Base-by-base conservation (phyloP, 805 yeast species). In the Ogataea paraovalis region DNA sequence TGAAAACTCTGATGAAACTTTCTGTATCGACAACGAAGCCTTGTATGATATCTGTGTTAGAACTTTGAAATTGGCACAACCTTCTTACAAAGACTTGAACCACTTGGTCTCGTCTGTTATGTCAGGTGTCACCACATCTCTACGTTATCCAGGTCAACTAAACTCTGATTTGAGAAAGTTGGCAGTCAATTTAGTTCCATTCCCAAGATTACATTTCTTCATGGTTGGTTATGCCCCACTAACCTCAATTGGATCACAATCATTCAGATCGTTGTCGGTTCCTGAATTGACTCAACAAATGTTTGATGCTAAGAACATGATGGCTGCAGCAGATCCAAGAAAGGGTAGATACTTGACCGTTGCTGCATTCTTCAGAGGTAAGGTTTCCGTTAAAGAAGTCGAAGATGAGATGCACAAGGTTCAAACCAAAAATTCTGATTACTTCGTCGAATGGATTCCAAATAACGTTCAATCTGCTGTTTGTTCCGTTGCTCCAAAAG, bases 371-470 rank as follows among this genome's bases (percentile, higher is more conserved):
- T 90, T 88, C 75, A 82, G 97, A 70, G 97, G 97, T 71, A 85
- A 87, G 60, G 96, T 87, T 43, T 85, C 95, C 18, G 87, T 87
- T 47, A 88, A 87, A 70, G 97, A 90, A 72, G 96, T 90, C 52
- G 97, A 90, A 69, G 97, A 90, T 66, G 95, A 88, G 69, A 87
- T 89, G 90, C 80, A 74, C 68, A 82, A 81, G 66, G 87, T 87
- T 52, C 94, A 88, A 72, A 80, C 84, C 52, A 83, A 85, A 71
- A 85, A 88, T 70, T 76, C 89, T 21, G 80, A 83, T 50, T 83
- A 85, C 68, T 90, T 90, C 62, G 97, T 90, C 45, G 96, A 89
- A 69, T 90, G 96, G 96, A 90, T 90, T 71, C 96, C 97, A 60
- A 87, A 87, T 70, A 90, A 90, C 64, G 95, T 90, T 56, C 96